phyloP scores from a whole-genome alignment of 257 asterid genomes.

The Marsdenia floribunda region DNA sequence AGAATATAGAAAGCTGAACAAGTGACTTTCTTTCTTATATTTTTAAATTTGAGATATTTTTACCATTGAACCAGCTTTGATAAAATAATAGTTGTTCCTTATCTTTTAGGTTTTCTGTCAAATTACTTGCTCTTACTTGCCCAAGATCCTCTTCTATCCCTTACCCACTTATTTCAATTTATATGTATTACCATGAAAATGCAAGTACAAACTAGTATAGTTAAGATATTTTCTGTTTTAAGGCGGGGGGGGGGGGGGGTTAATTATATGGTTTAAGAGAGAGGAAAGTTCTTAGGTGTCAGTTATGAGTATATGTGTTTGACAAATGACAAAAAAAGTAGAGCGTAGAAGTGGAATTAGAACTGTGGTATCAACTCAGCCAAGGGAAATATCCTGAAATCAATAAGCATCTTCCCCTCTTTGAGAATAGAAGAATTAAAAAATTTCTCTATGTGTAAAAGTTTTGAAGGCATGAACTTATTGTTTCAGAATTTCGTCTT shows the following conservation, averaged over 20 bases:
- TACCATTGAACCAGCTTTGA: neutral
- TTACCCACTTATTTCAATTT: neutral
- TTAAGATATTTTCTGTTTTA: neutral
- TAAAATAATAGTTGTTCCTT: neutral
- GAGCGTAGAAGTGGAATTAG: neutral
- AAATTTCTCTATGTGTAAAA: neutral
- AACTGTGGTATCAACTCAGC: neutral
- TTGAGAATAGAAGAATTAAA: neutral
- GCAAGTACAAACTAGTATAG: neutral
- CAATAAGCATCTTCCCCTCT: neutral
- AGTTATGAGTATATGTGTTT: neutral
- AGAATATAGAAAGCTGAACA: neutral
- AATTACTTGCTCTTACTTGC: neutral
- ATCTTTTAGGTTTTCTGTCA: neutral
- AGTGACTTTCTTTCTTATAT: neutral
- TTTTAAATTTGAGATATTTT: no score
- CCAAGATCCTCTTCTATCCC: neutral
- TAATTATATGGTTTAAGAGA: neutral
- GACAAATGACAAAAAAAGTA: neutral
- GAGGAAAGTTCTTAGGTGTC: neutral
- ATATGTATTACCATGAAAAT: neutral
- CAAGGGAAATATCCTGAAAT: neutral
- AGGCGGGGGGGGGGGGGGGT: no score
- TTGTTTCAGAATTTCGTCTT: neutral
- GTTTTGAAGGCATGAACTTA: neutral